Base-by-base conservation (phyloP, 441 rosid genomes). In the Gossypium schwendimanii region DNA sequence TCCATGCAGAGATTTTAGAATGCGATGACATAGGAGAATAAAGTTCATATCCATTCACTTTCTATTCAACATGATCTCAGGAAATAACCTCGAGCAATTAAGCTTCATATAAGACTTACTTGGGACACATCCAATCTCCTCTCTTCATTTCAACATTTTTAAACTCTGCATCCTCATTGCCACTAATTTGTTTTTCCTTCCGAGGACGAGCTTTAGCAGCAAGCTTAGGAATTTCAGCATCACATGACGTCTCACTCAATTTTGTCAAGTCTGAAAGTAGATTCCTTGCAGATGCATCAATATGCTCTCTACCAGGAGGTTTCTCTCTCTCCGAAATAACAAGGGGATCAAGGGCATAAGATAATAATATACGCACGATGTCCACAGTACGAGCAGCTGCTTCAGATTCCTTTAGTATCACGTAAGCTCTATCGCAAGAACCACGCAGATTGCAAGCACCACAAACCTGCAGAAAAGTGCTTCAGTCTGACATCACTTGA, bases 371-470 rank as follows among this genome's bases (percentile, higher is more conserved):
- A 23, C 97, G 91, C 80, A 92, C 86, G 31, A 94, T 85, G 78
- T 94, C 99, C 63, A 92, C 86, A 0, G 99, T 94, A 0, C 97
- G 88, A 52, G 97, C 91, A 77, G 81, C 84, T 66, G 82, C 83
- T 80, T 91, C 99, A 24, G 86, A 54, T 10, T 83, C 88, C 76
- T 92, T 88, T 1, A 89, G 79, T 49, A 85, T 78, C 78, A 89
- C 87, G 65, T 91, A 89, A 69, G 99, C 99, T 79, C 90, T 89
- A 77, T 92, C 98, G 81, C 99, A 94, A 5, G 94, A 87, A 54
- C 87, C 83, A 57, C 96, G 92, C 44, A 91, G 79, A 80, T 84
- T 87, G 86, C 99, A 94, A 67, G 83, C 76, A 78, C 93, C 72
- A 72, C 99, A 94, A 82, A 85, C 94, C 99, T 92, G 83, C 58